Evolutionary conservation across 768 basidiomycete genomes (phyloP), one percentile per base, ranked within the genome.

Genomic region (Roridomyces roridus): DNA sequence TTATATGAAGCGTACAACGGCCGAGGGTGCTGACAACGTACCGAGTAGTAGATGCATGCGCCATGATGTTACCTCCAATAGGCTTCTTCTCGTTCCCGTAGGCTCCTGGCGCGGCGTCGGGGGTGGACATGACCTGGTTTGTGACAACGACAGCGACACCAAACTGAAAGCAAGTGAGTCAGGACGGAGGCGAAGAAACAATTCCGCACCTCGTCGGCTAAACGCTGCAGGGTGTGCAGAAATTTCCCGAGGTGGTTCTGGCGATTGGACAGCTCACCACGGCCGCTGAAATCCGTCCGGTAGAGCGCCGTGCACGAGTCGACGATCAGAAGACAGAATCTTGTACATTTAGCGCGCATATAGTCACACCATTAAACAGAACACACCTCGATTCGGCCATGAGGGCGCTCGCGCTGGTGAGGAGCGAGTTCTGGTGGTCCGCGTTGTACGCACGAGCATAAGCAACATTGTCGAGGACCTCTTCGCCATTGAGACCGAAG

Each of bases 101-200:
- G 18, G 93, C 92, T 12, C 91, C 91, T 44, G 93, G 93, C 4
- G 90, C 85, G 25, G 94, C 94, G 70, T 99, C 97, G 2, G 97
- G 96, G 54, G 88, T 96, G n/a, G 97, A 98, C 85, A 99, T 97
- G 64, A 99, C 97, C 72, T 99, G 97, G 71, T 99, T 99, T 5
- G 93, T 92, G 37, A 98, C 88, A 11, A 99, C 95, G 21, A 98
- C 96, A 4, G 97, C 97, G 45, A 98, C 92, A 25, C 97, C 97
- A 67, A 93, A 99, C 96, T 98, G 59, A 17, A 65, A 41, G 31
- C 48, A 34, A 37, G 53, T 63, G 34, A 60, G 57, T 21, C 36
- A 47, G 58, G n/a, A 37, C 28, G 11, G 14, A 15, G 51, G 44
- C 34, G 69, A 44, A 39, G 25, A 29, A 40, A 18, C 54, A 3